Conservation (phyloP, 208 protist genomes). For the Eutreptiella sp. region DNA sequence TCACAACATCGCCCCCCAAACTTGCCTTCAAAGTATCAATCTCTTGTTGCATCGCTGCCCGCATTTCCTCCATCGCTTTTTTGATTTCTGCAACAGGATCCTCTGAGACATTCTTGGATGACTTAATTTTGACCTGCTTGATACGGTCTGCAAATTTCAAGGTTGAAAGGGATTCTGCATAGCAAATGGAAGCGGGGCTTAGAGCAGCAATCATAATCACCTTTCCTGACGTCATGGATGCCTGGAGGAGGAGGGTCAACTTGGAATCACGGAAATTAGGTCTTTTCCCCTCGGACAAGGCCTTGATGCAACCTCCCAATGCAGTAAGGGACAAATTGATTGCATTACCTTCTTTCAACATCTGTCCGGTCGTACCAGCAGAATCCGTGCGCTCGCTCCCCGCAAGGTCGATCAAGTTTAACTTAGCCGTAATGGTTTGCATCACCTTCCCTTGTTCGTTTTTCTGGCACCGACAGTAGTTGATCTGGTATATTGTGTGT, state of each 20-base stretch:
- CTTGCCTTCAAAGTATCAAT: slow-evolving; percentile 11
- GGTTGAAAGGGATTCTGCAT: slow-evolving; percentile 32
- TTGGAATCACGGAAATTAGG: slow-evolving; percentile 26
- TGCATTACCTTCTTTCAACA: slow-evolving; percentile 37
- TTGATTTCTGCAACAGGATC: slow-evolving; percentile 33
- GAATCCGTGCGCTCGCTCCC: slow-evolving; percentile 38
- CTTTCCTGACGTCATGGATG: slow-evolving; percentile 39
- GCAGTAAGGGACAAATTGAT: slow-evolving; percentile 48
- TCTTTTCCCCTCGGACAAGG: slow-evolving; percentile 37
- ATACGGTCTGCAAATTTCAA: slow-evolving; percentile 36
- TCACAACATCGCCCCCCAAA: not conserved
- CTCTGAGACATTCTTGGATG: slow-evolving; percentile 48
- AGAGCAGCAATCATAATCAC: slow-evolving; percentile 38
- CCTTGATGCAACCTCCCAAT: slow-evolving; percentile 48
- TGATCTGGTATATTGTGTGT: slow-evolving; percentile 43
- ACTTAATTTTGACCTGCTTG: slow-evolving; percentile 52
- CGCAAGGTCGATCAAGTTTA: slow-evolving; percentile 53
- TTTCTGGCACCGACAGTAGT: slow-evolving; percentile 25
- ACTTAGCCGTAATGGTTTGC: slow-evolving; percentile 22
- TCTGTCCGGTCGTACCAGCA: slow-evolving; percentile 38
- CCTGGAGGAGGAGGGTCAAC: slow-evolving; percentile 29
- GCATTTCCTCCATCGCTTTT: slow-evolving; percentile 34
- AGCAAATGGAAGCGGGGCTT: slow-evolving; percentile 36
- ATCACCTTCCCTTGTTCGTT: not conserved
- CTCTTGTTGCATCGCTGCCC: slow-evolving; percentile 24